Evolutionary conservation across 169 alveolate species (phyloP), one percentile per base, ranked within the genome.

Genomic region (Plasmodium adleri): DNA sequence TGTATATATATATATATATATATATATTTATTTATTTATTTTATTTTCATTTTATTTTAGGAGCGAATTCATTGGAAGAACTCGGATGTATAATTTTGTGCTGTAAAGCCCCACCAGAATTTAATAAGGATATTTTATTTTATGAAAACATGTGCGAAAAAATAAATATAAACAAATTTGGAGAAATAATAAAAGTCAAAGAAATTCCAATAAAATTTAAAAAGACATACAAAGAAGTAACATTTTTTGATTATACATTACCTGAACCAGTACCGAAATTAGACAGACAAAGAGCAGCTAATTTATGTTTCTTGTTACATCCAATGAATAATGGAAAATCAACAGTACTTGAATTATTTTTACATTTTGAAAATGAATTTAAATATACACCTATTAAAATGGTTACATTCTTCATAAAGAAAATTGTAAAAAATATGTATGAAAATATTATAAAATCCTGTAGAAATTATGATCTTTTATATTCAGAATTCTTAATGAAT

Each of bases 11-110:
- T 26, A 17, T 28, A 56, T 52, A 6, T n/a, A 43, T 22, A 54
- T 56, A 52, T 52, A 52, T 47, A 47, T 47, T 7, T 47, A 43
- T 66, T 20, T 56, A 56, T 52, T 22, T 39, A 20, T 63, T 5
- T 39, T 45, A 15, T 3, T 28, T 60, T 59, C 43, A 43, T 9
- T 15, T 5, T 20, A 43, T 59, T n/a, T 8, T 64, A 83, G 91
- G 95, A 6, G 92, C 92, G 12, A 93, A 93, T 66, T 83, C 93
- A 9, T 66, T 93, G 50, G 95, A 93, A 68, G 95, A 93, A 54
- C 88, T 85, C 24, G 95, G 95, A 10, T 91, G 94, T 49, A 92
- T 93, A 32, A 90, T 90, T n/a, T 76, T 93, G 17, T 90, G 93
- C 68, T 90, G 93, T 70, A 72, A 60, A 24, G 74, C 93, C 5